Percentiles rank a stretch among this genome's conserved stretches.
Conservation (phyloP, 2,329 filamentous ascomycete genomes). For the Microsporum ferrugineum region DNA sequence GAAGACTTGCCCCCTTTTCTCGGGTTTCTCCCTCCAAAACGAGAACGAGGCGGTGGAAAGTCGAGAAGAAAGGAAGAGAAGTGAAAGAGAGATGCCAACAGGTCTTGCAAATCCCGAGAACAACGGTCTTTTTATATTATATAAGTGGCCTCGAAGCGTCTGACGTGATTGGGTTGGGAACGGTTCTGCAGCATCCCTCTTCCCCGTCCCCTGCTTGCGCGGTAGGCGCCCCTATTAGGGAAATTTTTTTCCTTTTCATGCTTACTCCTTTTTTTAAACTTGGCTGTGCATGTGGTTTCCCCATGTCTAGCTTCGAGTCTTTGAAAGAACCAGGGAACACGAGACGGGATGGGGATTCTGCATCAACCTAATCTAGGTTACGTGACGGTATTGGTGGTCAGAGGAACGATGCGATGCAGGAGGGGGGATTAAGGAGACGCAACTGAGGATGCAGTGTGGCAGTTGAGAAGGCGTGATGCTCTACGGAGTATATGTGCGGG, state of each 20-base stretch:
- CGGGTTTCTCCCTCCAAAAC: not conserved
- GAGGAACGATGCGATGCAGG: not conserved
- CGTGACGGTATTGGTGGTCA: not conserved
- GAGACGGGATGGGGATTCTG: not conserved
- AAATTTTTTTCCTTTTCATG: not conserved
- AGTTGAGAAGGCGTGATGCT: not conserved
- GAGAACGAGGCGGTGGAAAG: not conserved
- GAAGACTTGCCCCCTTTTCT: not conserved
- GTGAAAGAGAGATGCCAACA: not conserved
- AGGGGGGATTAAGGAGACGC: not conserved
- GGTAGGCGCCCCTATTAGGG: not conserved
- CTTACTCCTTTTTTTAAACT: not conserved
- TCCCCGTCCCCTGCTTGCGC: slow-evolving; percentile 3
- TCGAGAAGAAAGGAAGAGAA: too few relatives aligned
- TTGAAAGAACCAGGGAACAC: not conserved
- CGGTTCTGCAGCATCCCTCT: slow-evolving; percentile 1
- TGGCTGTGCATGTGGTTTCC: not conserved
- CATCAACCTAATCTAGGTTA: slow-evolving; percentile 2
- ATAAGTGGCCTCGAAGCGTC: not conserved
- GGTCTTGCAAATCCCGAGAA: not conserved
- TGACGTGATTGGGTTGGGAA: not conserved
- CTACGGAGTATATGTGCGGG: not conserved
- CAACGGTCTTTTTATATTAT: not conserved
- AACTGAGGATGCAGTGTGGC: not conserved
- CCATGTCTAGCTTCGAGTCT: not conserved